These are phyloP conservation scores for Pilaira anomala DNA, from an alignment of 192 early-diverging fungal species.

Conservation along the genomic window DNA sequence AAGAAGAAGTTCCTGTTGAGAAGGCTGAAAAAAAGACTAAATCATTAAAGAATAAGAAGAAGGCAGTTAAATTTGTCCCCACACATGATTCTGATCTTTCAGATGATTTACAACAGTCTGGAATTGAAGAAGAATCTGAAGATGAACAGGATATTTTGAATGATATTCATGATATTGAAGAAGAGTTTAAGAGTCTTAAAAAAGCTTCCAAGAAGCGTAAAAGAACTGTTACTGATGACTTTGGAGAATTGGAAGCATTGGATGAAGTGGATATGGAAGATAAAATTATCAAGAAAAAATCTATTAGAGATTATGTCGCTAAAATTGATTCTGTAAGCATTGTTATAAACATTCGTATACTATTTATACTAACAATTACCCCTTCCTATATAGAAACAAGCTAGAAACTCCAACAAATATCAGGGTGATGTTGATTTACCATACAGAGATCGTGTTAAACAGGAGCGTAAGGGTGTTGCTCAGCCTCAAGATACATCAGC, in stretches of 20 bases:
- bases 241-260: slow-evolving; percentile 74
- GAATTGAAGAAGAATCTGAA: slow-evolving; percentile 18
- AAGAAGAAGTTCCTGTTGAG: background rate
- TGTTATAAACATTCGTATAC: background rate
- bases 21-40: background rate
- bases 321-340: slow-evolving; percentile 60
- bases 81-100: background rate
- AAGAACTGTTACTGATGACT: slow-evolving; percentile 49
- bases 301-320: slow-evolving; percentile 58
- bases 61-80: background rate
- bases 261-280: slow-evolving; percentile 79
- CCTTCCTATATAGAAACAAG: slow-evolving; percentile 22
- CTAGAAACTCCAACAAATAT: slow-evolving; percentile 42
- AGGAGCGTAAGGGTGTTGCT: slow-evolving; percentile 42
- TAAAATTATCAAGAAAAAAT: slow-evolving; percentile 64
- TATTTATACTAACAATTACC: background rate
- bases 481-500: slow-evolving; percentile 43
- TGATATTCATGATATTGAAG: slow-evolving; percentile 28
- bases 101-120: slow-evolving; percentile 14
- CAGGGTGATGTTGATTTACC: slow-evolving; percentile 82
- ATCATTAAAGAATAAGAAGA: background rate
- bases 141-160: slow-evolving; percentile 17
- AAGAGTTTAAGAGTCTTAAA: slow-evolving; percentile 48
- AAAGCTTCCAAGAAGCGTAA: slow-evolving; percentile 39
- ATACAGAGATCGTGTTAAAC: slow-evolving; percentile 59